A percentile compares a stretch with the other conserved stretches of the same genome.
phyloP scores from a whole-genome alignment of 1,284 basidiomycete species.

The Ceratobasidium theobromae region DNA sequence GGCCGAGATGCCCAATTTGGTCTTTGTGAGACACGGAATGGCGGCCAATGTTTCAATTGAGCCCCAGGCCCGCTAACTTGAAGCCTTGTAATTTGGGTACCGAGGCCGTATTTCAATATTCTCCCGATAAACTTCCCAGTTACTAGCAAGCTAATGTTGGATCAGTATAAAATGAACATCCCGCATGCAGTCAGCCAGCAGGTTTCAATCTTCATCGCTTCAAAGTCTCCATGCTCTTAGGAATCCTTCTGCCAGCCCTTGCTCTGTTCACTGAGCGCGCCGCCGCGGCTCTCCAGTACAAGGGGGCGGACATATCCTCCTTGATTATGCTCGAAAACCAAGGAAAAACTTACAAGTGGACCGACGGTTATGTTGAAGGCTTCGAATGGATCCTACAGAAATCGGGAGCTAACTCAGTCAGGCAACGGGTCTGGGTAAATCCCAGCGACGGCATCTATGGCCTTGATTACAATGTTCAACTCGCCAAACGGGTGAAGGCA shows the following conservation, averaged over 20 bases:
- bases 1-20: too few species aligned
- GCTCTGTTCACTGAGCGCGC: slow-evolving; percentile 5
- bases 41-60: too few species aligned
- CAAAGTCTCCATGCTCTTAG: not conserved
- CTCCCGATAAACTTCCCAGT: too few species aligned
- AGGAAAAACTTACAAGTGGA: slow-evolving; percentile 54
- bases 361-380: slow-evolving; percentile 45
- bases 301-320: slow-evolving; percentile 63
- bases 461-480: slow-evolving; percentile 54
- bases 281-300: slow-evolving; percentile 47
- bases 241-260: not conserved
- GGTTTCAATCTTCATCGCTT: not conserved
- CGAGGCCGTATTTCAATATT: too few species aligned
- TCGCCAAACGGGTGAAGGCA: slow-evolving; percentile 58
- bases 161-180: too few species aligned
- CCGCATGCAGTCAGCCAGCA: too few species aligned
- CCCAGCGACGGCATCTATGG: slow-evolving; percentile 53
- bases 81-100: too few species aligned
- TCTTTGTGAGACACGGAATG: too few species aligned
- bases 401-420: slow-evolving; percentile 58
- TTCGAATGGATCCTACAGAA: slow-evolving; percentile 58
- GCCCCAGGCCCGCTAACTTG: too few species aligned
- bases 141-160: too few species aligned
- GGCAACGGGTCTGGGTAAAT: slow-evolving; percentile 61
- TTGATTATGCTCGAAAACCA: slow-evolving; percentile 55